phyloP scores from a whole-genome alignment of 2,329 filamentous ascomycete species.

The Fulvia fulva region DNA sequence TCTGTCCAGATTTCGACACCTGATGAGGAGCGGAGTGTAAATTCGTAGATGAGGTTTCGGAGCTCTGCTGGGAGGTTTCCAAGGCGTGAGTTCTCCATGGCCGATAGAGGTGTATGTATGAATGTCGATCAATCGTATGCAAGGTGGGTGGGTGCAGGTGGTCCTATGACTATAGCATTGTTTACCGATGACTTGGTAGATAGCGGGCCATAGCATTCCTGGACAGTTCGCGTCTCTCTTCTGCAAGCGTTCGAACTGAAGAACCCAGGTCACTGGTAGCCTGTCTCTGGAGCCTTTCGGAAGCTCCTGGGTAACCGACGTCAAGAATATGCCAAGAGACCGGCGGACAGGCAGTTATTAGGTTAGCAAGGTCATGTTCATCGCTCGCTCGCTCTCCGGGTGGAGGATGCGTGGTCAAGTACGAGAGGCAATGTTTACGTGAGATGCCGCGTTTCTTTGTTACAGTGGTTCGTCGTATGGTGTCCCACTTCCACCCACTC shows the following conservation, averaged over 20 bases:
- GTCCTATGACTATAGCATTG: background rate
- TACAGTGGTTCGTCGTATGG: background rate
- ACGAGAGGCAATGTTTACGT: background rate
- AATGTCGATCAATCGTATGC: background rate
- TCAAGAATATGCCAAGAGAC: background rate
- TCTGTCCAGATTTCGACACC: conserved; percentile 11
- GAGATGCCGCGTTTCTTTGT: background rate
- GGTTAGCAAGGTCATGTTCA: background rate
- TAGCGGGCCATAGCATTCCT: background rate
- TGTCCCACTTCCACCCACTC: background rate
- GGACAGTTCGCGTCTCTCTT: no score
- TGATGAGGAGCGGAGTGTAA: conserved; percentile 7
- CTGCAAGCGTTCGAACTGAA: background rate
- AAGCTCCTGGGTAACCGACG: background rate
- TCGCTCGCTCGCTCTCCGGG: background rate
- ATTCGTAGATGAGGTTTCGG: conserved; percentile 16
- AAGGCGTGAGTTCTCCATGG: conserved; percentile 8
- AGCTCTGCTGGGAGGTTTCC: conserved; percentile 13
- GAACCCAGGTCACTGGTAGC: background rate
- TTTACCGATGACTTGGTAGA: background rate
- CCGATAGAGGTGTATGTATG: background rate
- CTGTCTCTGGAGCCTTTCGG: background rate
- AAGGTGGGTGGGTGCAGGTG: background rate
- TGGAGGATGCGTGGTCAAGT: background rate
- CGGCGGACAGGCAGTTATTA: background rate